These are phyloP conservation scores for Zymoseptoria ardabiliae DNA, from an alignment of 2,329 filamentous ascomycete species.

Conservation along the genomic window DNA sequence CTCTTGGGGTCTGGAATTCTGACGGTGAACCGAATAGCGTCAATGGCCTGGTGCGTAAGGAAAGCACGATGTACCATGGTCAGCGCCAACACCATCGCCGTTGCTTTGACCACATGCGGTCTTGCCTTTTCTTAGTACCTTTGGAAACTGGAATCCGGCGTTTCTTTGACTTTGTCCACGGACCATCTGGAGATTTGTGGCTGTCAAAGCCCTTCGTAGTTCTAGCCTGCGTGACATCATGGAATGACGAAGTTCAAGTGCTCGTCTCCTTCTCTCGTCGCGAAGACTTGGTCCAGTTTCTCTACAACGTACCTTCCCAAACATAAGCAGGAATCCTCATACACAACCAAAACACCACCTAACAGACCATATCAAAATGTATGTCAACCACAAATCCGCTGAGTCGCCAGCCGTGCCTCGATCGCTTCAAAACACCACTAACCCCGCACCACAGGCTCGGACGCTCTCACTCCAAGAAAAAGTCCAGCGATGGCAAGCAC, in stretches of 20 bases:
- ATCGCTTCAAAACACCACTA: background rate
- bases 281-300: background rate
- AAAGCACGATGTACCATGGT: background rate
- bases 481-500: constrained; percentile 45
- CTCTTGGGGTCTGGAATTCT: too few species aligned
- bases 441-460: constrained; percentile 19
- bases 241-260: background rate
- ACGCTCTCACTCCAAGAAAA: constrained; percentile 61
- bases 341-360: background rate
- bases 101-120: background rate
- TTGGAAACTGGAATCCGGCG: background rate
- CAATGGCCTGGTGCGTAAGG: too few species aligned
- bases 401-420: background rate
- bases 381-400: background rate
- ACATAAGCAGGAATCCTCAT: background rate
- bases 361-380: background rate
- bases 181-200: background rate
- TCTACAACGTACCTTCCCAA: background rate
- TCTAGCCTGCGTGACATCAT: too few species aligned
- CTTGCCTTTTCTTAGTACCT: background rate
- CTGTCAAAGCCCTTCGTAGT: too few species aligned
- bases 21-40: too few species aligned
- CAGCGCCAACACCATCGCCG: background rate
- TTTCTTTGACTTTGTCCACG: background rate
- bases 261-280: background rate